Percentiles rank a stretch among this genome's conserved stretches.
Evolutionary conservation across 352 stramenopile species (phyloP).

Genomic region (Plasmopara viticola): DNA sequence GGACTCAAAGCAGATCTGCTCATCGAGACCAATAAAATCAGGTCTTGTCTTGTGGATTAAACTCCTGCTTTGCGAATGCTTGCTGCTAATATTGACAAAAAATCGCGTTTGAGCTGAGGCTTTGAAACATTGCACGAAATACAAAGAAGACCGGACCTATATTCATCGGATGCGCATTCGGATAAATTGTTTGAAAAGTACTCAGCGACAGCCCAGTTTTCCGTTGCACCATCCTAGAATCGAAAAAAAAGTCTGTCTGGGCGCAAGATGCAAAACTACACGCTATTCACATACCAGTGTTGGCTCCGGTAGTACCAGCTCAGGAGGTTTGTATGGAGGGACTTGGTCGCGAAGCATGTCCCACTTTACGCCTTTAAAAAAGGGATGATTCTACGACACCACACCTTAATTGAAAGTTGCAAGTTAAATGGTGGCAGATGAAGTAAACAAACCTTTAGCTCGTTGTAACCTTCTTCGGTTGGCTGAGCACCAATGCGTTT

Average conservation of each 20-base stretch:
- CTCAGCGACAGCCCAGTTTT: slow-evolving; percentile 76
- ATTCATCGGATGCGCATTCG: slow-evolving; percentile 60
- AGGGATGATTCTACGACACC: slow-evolving; percentile 48
- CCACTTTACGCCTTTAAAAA: slow-evolving; percentile 80
- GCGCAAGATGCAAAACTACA: neutral
- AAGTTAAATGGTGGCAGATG: neutral
- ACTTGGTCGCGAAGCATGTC: slow-evolving; percentile 41
- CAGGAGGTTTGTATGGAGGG: slow-evolving; percentile 52
- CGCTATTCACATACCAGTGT: slow-evolving; percentile 31
- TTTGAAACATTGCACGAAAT: neutral
- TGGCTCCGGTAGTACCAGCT: slow-evolving; percentile 51
- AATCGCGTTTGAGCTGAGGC: neutral
- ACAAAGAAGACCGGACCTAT: slow-evolving; percentile 25
- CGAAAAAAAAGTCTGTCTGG: slow-evolving; percentile 3
- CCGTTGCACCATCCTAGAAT: slow-evolving; percentile 54
- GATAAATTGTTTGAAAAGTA: slow-evolving; percentile 81
- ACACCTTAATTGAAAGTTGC: slow-evolving; percentile 1
- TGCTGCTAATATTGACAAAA: slow-evolving; percentile 12
- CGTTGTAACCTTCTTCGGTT: slow-evolving; percentile 55
- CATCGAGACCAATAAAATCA: slow-evolving; percentile 57
- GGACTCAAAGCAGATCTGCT: slow-evolving; percentile 61
- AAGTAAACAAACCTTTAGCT: slow-evolving; percentile 47
- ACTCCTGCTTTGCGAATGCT: slow-evolving; percentile 58
- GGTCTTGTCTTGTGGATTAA: slow-evolving; percentile 45
- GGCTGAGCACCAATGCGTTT: slow-evolving; percentile 67